phyloP scores from a whole-genome alignment of 2,329 filamentous ascomycete genomes.

The Venturia pyrina region DNA sequence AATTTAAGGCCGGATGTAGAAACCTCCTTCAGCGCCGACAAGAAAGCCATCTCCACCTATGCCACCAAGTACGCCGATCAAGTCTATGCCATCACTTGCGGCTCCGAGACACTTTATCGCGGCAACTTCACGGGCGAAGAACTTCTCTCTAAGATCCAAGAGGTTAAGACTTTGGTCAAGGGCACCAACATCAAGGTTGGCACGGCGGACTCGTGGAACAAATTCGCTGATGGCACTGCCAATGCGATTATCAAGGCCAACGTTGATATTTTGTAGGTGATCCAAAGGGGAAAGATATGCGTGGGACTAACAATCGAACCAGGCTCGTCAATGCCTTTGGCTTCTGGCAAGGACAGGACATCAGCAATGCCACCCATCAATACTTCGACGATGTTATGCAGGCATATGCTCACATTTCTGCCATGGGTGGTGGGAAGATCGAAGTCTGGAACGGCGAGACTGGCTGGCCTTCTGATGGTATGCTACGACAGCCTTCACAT shows the following conservation, averaged over 20 bases:
- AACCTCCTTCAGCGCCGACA: conserved; percentile 52
- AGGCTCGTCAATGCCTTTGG: conserved; percentile 59
- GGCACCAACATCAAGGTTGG: conserved; percentile 45
- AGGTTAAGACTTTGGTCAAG: conserved; percentile 47
- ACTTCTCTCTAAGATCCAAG: conserved; percentile 51
- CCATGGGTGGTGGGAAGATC: conserved; percentile 45
- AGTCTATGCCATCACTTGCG: conserved; percentile 60
- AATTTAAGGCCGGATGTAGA: conserved; percentile 48
- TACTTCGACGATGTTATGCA: conserved; percentile 60
- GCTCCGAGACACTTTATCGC: conserved; percentile 61
- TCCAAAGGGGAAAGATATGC: neutral
- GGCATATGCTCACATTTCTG: conserved; percentile 53
- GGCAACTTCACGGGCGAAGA: conserved; percentile 53
- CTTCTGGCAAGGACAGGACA: conserved; percentile 59
- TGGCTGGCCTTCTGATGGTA: conserved; percentile 50
- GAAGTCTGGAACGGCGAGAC: conserved; percentile 63
- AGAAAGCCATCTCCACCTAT: conserved; percentile 44
- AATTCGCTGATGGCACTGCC: conserved; percentile 57
- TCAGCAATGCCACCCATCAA: conserved; percentile 47
- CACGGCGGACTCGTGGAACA: conserved; percentile 66
- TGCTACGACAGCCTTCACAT: conserved; percentile 5
- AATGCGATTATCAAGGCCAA: conserved; percentile 51
- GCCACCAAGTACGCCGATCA: conserved; percentile 43
- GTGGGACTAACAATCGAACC: neutral
- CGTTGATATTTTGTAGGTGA: conserved; percentile 47